These are phyloP conservation scores for Alternaria sp. DNA, from an alignment of 2,329 filamentous ascomycete genomes.

Conservation along the genomic window DNA sequence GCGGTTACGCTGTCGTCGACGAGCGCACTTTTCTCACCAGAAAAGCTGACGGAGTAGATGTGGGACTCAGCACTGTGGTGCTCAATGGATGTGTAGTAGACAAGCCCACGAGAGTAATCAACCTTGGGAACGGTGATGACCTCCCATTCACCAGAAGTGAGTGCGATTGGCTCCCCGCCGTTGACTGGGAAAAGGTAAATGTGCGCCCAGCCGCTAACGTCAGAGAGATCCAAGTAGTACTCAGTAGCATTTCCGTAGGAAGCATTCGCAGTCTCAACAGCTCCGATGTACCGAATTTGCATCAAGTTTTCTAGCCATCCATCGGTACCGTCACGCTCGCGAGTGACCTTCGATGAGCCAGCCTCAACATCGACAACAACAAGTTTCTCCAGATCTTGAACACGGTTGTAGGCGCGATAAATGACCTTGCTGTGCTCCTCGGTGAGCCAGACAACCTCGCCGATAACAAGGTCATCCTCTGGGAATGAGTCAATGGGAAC, in stretches of 20 bases:
- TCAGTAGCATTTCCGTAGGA: slow-evolving; percentile 50
- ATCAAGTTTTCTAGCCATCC: slow-evolving; percentile 70
- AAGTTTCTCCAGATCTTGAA: slow-evolving; percentile 71
- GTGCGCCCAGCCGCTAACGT: slow-evolving; percentile 71
- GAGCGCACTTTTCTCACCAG: slow-evolving; percentile 63
- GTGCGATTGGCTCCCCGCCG: slow-evolving; percentile 62
- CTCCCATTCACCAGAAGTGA: slow-evolving; percentile 74
- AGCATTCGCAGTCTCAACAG: slow-evolving; percentile 43
- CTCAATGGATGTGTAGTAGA: slow-evolving; percentile 73
- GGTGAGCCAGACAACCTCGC: slow-evolving; percentile 73
- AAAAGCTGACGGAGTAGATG: slow-evolving; percentile 71
- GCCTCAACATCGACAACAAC: slow-evolving; percentile 65
- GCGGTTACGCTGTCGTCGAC: slow-evolving; percentile 68
- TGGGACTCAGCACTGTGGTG: slow-evolving; percentile 73
- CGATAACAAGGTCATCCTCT: slow-evolving; percentile 69
- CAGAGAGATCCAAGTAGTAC: slow-evolving; percentile 73
- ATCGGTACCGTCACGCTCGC: slow-evolving; percentile 65
- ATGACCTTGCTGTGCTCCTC: slow-evolving; percentile 67
- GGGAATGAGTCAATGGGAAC: slow-evolving; percentile 67
- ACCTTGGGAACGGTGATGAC: slow-evolving; percentile 67
- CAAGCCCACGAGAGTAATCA: slow-evolving; percentile 62
- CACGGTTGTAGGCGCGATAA: slow-evolving; percentile 72
- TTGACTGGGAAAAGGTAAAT: slow-evolving; percentile 70
- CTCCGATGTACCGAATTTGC: slow-evolving; percentile 65
- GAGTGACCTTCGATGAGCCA: slow-evolving; percentile 58